A percentile compares a stretch with the other conserved stretches of the same genome.
Conservation (phyloP, 768 basidiomycete species). For the Suillus occidentalis region DNA sequence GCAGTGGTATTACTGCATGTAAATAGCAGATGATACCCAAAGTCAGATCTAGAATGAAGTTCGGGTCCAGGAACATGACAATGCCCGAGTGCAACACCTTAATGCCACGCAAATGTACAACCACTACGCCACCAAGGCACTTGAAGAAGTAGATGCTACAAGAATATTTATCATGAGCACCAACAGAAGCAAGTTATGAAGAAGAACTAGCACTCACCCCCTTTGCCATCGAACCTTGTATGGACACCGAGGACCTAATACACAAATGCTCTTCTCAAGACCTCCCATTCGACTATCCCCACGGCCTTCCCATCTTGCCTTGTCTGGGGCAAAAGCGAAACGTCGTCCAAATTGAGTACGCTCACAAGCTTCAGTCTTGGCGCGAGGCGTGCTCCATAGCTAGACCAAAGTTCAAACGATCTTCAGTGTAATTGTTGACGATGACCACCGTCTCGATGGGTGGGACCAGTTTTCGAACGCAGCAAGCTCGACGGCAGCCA, state of each 20-base stretch:
- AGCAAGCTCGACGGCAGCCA: slow-evolving; percentile 49
- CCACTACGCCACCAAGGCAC: slow-evolving; percentile 32
- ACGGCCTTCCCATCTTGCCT: slow-evolving; percentile 12
- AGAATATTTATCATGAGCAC: not conserved
- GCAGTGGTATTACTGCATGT: no score
- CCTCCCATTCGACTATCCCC: slow-evolving; percentile 48
- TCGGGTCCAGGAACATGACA: slow-evolving; percentile 55
- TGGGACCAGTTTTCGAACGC: slow-evolving; percentile 26
- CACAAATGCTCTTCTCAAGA: slow-evolving; percentile 47
- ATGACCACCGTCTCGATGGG: slow-evolving; percentile 31
- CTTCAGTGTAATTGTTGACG: slow-evolving; percentile 54
- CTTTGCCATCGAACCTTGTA: slow-evolving; percentile 37
- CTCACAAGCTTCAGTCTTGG: slow-evolving; percentile 38
- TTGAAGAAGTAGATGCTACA: not conserved
- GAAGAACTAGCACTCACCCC: slow-evolving; percentile 27
- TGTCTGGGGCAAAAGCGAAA: slow-evolving; percentile 39
- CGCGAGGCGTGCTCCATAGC: slow-evolving; percentile 51
- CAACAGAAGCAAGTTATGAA: not conserved
- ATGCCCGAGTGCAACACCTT: slow-evolving; percentile 47
- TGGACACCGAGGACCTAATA: slow-evolving; percentile 57
- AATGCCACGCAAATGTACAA: slow-evolving; percentile 33
- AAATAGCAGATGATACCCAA: not conserved
- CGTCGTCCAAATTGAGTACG: slow-evolving; percentile 57
- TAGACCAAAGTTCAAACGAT: slow-evolving; percentile 59
- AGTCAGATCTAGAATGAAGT: slow-evolving; percentile 14